Percentiles rank a stretch among this genome's conserved stretches.
Conservation (phyloP, 78 protist species). For the Polysphondylium violaceum region DNA sequence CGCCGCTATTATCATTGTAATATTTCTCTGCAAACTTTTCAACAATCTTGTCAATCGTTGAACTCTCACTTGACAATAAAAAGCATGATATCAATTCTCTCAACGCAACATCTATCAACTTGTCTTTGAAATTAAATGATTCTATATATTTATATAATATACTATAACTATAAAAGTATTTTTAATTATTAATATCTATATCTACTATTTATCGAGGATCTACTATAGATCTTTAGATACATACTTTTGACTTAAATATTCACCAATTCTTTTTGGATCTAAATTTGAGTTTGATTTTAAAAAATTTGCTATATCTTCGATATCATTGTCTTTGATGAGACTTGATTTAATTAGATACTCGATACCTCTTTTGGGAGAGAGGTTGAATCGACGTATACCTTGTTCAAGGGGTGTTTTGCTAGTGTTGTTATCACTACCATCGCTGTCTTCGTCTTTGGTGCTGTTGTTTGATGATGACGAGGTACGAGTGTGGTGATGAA, state of each 20-base stretch:
- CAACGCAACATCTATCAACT: constrained; percentile 90
- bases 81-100: constrained; percentile 87
- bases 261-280: constrained; percentile 91
- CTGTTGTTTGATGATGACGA: background rate
- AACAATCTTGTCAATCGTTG: constrained; percentile 96
- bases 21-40: constrained; percentile 97
- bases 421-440: background rate
- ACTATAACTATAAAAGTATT: constrained; percentile 3
- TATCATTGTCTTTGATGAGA: constrained; percentile 43
- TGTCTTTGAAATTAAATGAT: constrained; percentile 71
- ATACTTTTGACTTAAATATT: constrained; percentile 90
- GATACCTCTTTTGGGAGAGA: constrained; percentile 36
- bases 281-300: constrained; percentile 79
- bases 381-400: constrained; percentile 33
- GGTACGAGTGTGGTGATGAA: background rate
- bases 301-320: constrained; percentile 89
- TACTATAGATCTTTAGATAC: background rate
- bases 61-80: constrained; percentile 97
- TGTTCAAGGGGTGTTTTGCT: constrained; percentile 27
- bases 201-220: too few relatives aligned
- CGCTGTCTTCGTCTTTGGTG: background rate
- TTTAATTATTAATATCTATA: background rate
- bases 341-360: constrained; percentile 33
- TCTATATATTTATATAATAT: constrained; percentile 95
- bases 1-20: constrained; percentile 50